Evolutionary conservation across 768 basidiomycete species (phyloP).

Genomic region (Bullera alba): DNA sequence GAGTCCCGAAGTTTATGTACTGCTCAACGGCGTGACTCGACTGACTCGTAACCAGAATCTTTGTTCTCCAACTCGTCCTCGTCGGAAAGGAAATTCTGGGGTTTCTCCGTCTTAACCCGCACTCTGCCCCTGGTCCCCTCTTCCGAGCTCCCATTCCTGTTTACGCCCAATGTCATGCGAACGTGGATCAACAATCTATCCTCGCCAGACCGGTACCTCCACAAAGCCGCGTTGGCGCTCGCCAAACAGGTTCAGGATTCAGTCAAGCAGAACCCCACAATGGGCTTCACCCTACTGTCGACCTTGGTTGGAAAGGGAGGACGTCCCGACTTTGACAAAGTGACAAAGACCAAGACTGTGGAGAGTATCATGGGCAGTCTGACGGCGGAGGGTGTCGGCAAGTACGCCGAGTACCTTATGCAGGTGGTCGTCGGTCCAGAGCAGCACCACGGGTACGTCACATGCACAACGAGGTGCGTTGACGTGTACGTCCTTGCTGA

Average conservation of each 20-base stretch:
- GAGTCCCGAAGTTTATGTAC: constrained; percentile 24
- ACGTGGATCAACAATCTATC: constrained; percentile 95
- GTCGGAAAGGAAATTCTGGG: constrained; percentile 85
- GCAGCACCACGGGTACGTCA: constrained; percentile 48
- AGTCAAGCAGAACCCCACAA: constrained; percentile 65
- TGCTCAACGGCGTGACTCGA: neutral
- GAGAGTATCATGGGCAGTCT: constrained; percentile 72
- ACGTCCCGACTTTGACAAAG: constrained; percentile 77
- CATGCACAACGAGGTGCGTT: neutral
- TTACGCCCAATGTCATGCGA: constrained; percentile 92
- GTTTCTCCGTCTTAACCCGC: constrained; percentile 83
- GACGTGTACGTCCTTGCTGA: neutral
- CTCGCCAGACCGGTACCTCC: constrained; percentile 75
- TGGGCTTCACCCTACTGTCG: constrained; percentile 76
- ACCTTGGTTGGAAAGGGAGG: constrained; percentile 77
- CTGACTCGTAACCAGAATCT: constrained; percentile 55
- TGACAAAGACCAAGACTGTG: constrained; percentile 87
- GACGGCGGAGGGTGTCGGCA: constrained; percentile 65
- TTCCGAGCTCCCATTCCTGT: constrained; percentile 71
- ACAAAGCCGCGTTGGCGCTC: constrained; percentile 78
- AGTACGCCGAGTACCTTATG: constrained; percentile 67
- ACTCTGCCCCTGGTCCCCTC: constrained; percentile 62
- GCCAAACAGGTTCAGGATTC: constrained; percentile 68
- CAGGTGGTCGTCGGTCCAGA: constrained; percentile 54
- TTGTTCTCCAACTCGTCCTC: constrained; percentile 79